Base-by-base conservation (phyloP, 2,329 filamentous ascomycete species). In the Trichoderma breve region DNA sequence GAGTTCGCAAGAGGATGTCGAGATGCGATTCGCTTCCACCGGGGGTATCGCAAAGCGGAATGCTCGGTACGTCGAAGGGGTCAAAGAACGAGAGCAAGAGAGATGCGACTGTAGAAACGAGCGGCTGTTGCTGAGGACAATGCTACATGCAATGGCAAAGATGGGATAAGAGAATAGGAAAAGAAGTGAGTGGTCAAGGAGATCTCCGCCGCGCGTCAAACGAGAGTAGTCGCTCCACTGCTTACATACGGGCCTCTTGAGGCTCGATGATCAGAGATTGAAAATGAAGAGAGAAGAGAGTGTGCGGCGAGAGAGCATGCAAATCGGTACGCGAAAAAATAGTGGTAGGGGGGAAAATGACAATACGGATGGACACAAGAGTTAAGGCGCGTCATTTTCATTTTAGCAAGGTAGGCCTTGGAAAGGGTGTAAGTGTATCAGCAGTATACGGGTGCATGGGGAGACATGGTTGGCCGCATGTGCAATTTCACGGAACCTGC, bases 351-450 rank as follows among this genome's bases (percentile, higher is more conserved):
- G 30, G 51, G 39, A 55, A 62, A 70, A 39, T 28, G 43, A 36
- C 58, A 70, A 57, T 55, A 63, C 67, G 57, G 67, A 63, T 62
- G 67, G 43, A 26, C 57, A 70, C 26, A 55, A 60, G 57, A 55
- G 51, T 63, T 53, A 55, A 36, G 67, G 67, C 67, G 67, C 67
- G 67, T 63, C 60, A 70, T 69, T 69, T 69, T 70, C 57, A 70
- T 70, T 70, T 70, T 55, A 63, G 57, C 67, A 36, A 63, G 67
- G 65, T 12, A 30, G 51, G 34, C 65, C 36, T 36, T 51, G 65
- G 18, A 69, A 70, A 70, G 67, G 67, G 67, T 70, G 67, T 63
- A 61, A 63, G 57, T 70, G 57, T 70, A 70, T 57, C 58, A 60
- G 66, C 15, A 39, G 39, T 63, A 62, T 62, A 62, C 43, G 57